Conservation (phyloP, 352 stramenopile species). For the Phytopythium delawarense region DNA sequence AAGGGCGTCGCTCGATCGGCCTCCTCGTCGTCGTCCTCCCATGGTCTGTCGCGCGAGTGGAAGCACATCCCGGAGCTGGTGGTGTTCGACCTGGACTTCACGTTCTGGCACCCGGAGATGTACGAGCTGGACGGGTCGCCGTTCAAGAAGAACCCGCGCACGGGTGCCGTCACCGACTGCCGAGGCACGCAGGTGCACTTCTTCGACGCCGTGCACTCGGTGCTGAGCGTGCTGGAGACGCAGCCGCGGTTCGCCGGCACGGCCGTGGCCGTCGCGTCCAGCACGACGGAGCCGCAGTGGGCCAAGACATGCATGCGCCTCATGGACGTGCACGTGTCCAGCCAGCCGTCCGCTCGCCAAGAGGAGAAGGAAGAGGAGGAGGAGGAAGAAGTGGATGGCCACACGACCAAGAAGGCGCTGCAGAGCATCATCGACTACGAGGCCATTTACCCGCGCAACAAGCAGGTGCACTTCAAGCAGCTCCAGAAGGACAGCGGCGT, state of each 20-base stretch:
- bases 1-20: background rate
- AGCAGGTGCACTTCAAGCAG: slow-evolving; percentile 90
- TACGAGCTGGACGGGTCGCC: slow-evolving; percentile 80
- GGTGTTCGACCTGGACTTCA: slow-evolving; percentile 78
- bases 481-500: slow-evolving; percentile 88
- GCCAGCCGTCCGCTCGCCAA: background rate
- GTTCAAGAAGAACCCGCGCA: slow-evolving; percentile 60
- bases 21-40: too few species aligned
- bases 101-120: slow-evolving; percentile 81
- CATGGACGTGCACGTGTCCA: slow-evolving; percentile 42
- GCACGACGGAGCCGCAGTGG: slow-evolving; percentile 69
- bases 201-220: slow-evolving; percentile 61
- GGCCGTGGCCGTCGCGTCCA: slow-evolving; percentile 68
- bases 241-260: slow-evolving; percentile 54
- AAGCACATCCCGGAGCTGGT: slow-evolving; percentile 54
- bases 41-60: slow-evolving; percentile 25
- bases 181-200: slow-evolving; percentile 77
- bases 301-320: slow-evolving; percentile 74
- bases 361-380: slow-evolving; percentile 8
- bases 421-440: slow-evolving; percentile 68
- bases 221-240: slow-evolving; percentile 66
- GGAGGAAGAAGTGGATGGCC: slow-evolving; percentile 8
- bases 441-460: slow-evolving; percentile 84
- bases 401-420: slow-evolving; percentile 30
- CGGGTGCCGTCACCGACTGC: slow-evolving; percentile 62